Percentiles rank a stretch among this genome's conserved stretches.
phyloP scores from a whole-genome alignment of 148 eudicot genomes.

The Vaccinium darrowii region DNA sequence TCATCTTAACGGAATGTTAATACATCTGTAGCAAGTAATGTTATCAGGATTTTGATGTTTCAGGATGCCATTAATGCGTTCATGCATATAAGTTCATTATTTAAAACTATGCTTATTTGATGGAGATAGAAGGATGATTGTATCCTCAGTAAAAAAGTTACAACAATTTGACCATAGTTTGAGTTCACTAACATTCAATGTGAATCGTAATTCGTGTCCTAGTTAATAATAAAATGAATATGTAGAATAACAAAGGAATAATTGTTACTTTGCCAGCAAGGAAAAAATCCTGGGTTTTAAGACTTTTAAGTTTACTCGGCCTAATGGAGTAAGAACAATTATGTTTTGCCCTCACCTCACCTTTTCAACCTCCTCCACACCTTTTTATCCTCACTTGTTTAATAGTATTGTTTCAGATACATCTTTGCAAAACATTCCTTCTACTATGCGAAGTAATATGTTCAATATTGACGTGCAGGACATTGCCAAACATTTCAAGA shows the following conservation, averaged over 20 bases:
- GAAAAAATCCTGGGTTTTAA: not conserved
- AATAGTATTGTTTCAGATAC: not conserved
- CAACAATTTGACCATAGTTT: not conserved
- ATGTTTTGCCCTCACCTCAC: not conserved
- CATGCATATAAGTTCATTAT: not conserved
- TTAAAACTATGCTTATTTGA: not conserved
- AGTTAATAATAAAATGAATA: not conserved
- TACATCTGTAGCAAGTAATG: not conserved
- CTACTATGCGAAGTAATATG: not conserved
- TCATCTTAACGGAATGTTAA: not conserved
- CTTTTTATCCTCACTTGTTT: not conserved
- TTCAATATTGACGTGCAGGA: slow-evolving; percentile 38
- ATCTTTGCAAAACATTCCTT: not conserved
- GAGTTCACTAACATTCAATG: not conserved
- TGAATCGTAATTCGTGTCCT: not conserved
- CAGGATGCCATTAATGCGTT: not conserved
- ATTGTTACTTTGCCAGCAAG: not conserved
- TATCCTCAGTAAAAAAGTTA: not conserved
- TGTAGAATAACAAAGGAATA: not conserved
- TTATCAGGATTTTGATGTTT: not conserved
- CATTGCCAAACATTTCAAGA: slow-evolving; percentile 80
- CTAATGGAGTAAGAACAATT: not conserved
- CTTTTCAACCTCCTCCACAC: not conserved
- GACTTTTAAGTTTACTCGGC: not conserved
- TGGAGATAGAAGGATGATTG: not conserved